A percentile compares a stretch with the other conserved stretches of the same genome.
phyloP scores from a whole-genome alignment of 257 asterid genomes.

The Solanum clarkiae region DNA sequence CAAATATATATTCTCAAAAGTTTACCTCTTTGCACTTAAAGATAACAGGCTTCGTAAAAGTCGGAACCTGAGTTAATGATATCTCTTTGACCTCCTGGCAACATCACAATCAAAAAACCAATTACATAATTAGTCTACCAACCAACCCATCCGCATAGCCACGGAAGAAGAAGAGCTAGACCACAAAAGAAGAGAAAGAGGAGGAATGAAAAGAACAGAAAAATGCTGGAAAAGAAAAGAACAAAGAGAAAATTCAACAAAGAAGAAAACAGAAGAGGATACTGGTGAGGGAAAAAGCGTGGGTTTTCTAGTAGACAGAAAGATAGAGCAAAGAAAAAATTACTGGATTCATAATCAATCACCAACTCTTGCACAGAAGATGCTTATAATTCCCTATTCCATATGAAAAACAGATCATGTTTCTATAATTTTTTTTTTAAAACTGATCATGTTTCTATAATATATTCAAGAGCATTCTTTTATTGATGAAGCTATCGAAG shows the following conservation, averaged over 20 bases:
- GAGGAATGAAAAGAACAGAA: background rate
- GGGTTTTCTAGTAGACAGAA: background rate
- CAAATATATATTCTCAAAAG: background rate
- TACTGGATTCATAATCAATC: background rate
- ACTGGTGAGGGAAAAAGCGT: background rate
- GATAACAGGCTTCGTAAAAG: slow-evolving; percentile 54
- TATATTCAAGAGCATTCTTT: background rate
- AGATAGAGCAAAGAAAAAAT: background rate
- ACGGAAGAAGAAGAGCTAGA: background rate
- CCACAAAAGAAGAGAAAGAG: background rate
- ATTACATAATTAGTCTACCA: background rate
- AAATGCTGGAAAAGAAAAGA: background rate
- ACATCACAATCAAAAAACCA: background rate
- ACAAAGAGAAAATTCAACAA: background rate
- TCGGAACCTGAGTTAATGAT: slow-evolving; percentile 57
- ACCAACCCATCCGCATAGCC: background rate
- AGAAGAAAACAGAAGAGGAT: background rate
- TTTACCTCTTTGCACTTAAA: slow-evolving; percentile 84
- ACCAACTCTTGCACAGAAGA: background rate
- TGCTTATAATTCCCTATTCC: background rate
- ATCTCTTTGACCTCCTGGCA: slow-evolving; percentile 79
- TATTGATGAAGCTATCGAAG: background rate
- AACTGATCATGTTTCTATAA: background rate
- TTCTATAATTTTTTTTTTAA: background rate
- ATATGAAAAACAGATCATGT: background rate